Evolutionary conservation across 2,329 filamentous ascomycete genomes (phyloP), one percentile per base, ranked within the genome.

Genomic region (Geosmithia morbida): DNA sequence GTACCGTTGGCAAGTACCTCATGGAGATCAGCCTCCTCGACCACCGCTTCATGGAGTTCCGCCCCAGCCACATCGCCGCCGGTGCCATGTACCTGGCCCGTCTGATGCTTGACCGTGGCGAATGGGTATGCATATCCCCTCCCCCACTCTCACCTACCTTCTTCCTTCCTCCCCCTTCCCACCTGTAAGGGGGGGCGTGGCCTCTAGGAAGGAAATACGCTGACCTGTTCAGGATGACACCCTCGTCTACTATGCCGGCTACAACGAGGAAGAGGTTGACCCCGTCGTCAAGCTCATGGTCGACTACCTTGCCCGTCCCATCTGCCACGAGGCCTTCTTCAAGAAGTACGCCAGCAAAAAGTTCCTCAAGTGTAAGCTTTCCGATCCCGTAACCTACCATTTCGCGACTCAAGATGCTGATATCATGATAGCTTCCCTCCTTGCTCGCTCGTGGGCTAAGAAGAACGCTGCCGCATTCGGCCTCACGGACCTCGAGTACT

Each of bases 321-420:
- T 96, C 47, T 78, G 83, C 42, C 92, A 98, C 60, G 90, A 97
- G 63, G 94, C 92, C 39, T 96, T 98, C 74, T 97, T 96, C 76
- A 95, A 94, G 78, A 98, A 98, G 68, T 98, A 98, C 64, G 92
- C 92, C 48, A 94, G 87, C 78, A 98, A 97, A 75, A 96, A 95
- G 69, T 98, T 97, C 69, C 71, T 97, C 58, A 98, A 98, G 72
- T 89, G 90, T 95, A 80, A 68, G 75, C 57, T 26, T 26, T 11
- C 18, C 20, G 5, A 20, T 11, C n/a, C 10, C 10, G 3, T 37
- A 26, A 33, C n/a, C 22, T 26, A 4, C 22, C 22, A 26, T 26
- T 26, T 4, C 4, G 22, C 8, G 22, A 26, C 44, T 33, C n/a
- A 33, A 30, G 22, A 26, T 26, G 4, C 22, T 26, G 4, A 5